Base-by-base conservation (phyloP, 495 filamentous ascomycete genomes). In the Podospora didyma region DNA sequence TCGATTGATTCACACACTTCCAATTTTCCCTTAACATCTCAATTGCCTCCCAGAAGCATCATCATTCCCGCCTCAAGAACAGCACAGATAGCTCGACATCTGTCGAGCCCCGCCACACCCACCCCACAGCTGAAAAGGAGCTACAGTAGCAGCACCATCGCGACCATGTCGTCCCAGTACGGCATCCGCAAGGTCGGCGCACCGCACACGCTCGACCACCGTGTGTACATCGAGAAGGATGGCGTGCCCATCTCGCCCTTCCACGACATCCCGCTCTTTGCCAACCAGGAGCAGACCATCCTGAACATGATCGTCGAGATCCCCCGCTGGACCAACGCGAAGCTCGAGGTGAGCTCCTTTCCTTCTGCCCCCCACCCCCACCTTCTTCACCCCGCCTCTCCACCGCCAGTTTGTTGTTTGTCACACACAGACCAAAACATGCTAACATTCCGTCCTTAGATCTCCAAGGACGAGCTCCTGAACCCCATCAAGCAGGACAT, bases 231-330 rank as follows among this genome's bases (percentile, higher is more conserved):
- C 68, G 94, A 97, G 84, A 90, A 92, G 78, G 90, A 97, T 90
- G 94, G 95, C 76, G 76, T 89, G 26, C 89, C 89, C 52, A 69
- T 97, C 69, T 97, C 92, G 53, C 88, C 92, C 60, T 99, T 97
- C 85, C 95, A 99, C 83, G 95, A 99, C 66, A 89, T 99, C 56
- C 95, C 95, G 41, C 88, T 99, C 66, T 97, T 89, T 64, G 94
- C 95, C 83, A 96, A 99, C 71, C 76, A 86, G 70, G 86, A 95
- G 79, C 82, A 96, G 81, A 95, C 86, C 64, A 74, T 99, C 67
- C 82, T 97, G 66, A 99, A 99, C 85, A 99, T 99, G 95, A 76
- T 99, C 50, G 95, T 97, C 59, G 95, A 97, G 85, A 96, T 97
- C 67, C 95, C 95, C 45, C 85, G 95, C 76, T 99, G 95, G 95